Base-by-base conservation (phyloP, 2,329 filamentous ascomycete species). In the Stemphylium vesicarium region DNA sequence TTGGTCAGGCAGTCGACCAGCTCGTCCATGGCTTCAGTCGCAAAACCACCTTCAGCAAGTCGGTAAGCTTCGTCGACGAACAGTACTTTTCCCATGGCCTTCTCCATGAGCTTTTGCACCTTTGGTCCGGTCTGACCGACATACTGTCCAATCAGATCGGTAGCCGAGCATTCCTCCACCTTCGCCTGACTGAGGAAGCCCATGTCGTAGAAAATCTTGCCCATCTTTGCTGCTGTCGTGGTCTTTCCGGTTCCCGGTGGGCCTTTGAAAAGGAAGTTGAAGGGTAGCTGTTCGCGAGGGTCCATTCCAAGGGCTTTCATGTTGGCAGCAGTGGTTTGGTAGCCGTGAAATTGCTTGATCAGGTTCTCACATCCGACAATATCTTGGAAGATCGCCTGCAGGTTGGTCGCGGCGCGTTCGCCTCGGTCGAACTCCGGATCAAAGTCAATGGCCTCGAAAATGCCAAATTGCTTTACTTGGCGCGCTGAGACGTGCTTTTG, bases 21-120 rank as follows among this genome's bases (percentile, higher is more conserved):
- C 63, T 84, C 80, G 38, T 83, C 79, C 65, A 82, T 79, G 0
- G 82, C 81, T 62, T 84, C 82, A 39, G 82, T 81, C 0, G 83
- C 86, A 61, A 85, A 91, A 0, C 67, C 64, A 0, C 84, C 84
- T 1, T 84, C 81, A 0, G 76, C 79, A 1, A 91, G 80, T 0
- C 88, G 81, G 60, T 91, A 91, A 0, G 88, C 88, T 68, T 91
- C 88, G 51, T 92, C 89, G 7, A 92, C 82, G 58, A 92, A 87
- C 0, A 92, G 78, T 0, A 92, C 85, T 29, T 82, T 84, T 0
- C 89, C 88, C 0, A 91, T 78, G 0, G 84, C 84, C 33, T 79
- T 83, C 49, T 90, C 85, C 0, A 92, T 73, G 0, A 83, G 72
- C 31, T 83, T 78, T 11, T 81, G 79, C 0, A 88, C 86, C 57